These are phyloP conservation scores for Hypomontagnella submonticulosa DNA, from an alignment of 495 filamentous ascomycete species.

Conservation along the genomic window DNA sequence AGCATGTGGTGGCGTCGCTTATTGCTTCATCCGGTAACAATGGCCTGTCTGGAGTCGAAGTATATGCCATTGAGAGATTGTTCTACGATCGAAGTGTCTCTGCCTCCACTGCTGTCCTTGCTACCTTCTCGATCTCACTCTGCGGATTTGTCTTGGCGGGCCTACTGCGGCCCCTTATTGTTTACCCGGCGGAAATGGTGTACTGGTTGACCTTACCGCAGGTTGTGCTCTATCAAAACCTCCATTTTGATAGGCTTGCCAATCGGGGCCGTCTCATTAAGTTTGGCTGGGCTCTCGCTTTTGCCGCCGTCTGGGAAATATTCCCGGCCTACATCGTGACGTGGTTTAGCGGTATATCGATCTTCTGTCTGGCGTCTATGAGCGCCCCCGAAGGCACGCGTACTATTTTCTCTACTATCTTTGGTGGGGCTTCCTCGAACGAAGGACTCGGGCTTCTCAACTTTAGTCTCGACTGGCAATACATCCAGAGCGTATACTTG, in stretches of 20 bases:
- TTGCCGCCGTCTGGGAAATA: slow-evolving; percentile 62
- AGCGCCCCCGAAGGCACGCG: slow-evolving; percentile 43
- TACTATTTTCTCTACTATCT: slow-evolving; percentile 66
- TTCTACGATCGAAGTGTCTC: slow-evolving; percentile 30
- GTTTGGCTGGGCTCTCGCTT: slow-evolving; percentile 55
- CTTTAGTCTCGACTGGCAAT: slow-evolving; percentile 68
- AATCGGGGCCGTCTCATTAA: slow-evolving; percentile 50
- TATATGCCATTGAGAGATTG: slow-evolving; percentile 23
- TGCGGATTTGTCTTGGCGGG: slow-evolving; percentile 67
- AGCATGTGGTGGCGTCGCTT: slow-evolving; percentile 31
- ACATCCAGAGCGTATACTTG: slow-evolving; percentile 50
- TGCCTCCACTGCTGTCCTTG: slow-evolving; percentile 27
- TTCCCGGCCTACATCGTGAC: slow-evolving; percentile 67
- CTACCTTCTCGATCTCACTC: slow-evolving; percentile 43
- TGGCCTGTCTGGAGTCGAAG: slow-evolving; percentile 27
- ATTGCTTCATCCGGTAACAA: slow-evolving; percentile 32
- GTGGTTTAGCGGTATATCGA: slow-evolving; percentile 63
- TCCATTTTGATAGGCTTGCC: slow-evolving; percentile 53
- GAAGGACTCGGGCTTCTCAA: slow-evolving; percentile 61
- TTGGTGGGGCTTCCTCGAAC: slow-evolving; percentile 66
- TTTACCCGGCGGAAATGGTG: slow-evolving; percentile 65
- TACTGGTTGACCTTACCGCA: slow-evolving; percentile 43
- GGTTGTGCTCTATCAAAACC: slow-evolving; percentile 53
- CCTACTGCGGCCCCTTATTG: slow-evolving; percentile 61
- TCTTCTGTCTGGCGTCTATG: slow-evolving; percentile 66